Percentiles rank a stretch among this genome's conserved stretches.
Evolutionary conservation across 2,329 filamentous ascomycete genomes (phyloP).

Genomic region (Dendryphion nanum): DNA sequence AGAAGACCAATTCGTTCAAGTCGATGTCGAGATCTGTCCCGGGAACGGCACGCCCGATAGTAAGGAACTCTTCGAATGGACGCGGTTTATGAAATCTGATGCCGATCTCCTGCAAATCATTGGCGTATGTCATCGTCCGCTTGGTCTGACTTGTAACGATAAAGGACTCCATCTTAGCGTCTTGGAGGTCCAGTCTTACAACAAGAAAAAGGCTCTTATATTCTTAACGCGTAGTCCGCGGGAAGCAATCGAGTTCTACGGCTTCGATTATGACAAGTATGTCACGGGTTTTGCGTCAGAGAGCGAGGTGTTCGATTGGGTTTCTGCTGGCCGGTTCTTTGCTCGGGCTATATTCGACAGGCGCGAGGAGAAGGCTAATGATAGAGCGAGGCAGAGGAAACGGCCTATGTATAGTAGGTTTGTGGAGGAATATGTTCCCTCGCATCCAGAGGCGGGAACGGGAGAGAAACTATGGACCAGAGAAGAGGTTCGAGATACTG

Average conservation of each 20-base stretch:
- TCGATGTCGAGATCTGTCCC: constrained; percentile 63
- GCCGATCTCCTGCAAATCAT: constrained; percentile 70
- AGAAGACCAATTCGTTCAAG: constrained; percentile 56
- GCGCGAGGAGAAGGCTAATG: constrained; percentile 46
- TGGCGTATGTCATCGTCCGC: constrained; percentile 61
- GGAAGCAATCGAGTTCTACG: constrained; percentile 62
- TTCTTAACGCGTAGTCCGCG: constrained; percentile 59
- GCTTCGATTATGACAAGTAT: constrained; percentile 54
- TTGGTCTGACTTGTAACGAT: constrained; percentile 67
- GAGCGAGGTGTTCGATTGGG: constrained; percentile 63
- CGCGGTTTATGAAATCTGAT: constrained; percentile 66
- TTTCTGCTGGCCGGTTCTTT: constrained; percentile 59
- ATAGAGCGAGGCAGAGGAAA: constrained; percentile 55
- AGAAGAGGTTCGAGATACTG: constrained; percentile 52
- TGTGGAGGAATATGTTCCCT: constrained; percentile 62
- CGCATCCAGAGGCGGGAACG: constrained; percentile 42
- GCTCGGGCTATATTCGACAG: constrained; percentile 39
- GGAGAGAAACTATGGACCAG: constrained; percentile 26
- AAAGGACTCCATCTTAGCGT: constrained; percentile 64
- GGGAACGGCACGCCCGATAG: constrained; percentile 24
- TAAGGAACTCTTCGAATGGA: constrained; percentile 54
- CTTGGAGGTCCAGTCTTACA: constrained; percentile 61
- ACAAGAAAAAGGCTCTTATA: constrained; percentile 59
- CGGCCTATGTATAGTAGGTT: constrained; percentile 61
- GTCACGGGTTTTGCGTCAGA: constrained; percentile 54